Evolutionary conservation across 768 basidiomycete genomes (phyloP).

Genomic region (Xerocomellus chrysenteron): DNA sequence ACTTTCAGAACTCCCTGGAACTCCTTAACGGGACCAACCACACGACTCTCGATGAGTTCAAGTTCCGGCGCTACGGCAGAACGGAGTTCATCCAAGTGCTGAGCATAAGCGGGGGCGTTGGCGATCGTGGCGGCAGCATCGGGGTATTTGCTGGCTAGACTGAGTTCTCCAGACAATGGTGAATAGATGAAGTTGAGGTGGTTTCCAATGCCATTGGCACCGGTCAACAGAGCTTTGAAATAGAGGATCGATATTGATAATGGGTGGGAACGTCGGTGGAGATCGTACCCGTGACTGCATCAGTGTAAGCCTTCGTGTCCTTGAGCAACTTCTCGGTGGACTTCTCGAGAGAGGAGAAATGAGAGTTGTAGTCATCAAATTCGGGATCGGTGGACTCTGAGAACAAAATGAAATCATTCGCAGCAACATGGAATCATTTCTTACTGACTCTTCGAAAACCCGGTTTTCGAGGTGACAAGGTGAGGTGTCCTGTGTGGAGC

Average conservation of each 20-base stretch:
- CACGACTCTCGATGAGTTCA: constrained; percentile 87
- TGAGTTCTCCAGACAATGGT: constrained; percentile 73
- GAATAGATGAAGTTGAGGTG: constrained; percentile 66
- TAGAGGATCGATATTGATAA: constrained; percentile 1
- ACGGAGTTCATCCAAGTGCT: constrained; percentile 79
- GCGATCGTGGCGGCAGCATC: constrained; percentile 73
- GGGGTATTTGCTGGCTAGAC: constrained; percentile 76
- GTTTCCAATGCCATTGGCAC: constrained; percentile 59
- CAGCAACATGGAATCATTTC: neutral
- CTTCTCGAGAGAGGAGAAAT: constrained; percentile 74
- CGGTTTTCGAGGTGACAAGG: constrained; percentile 81
- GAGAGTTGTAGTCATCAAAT: constrained; percentile 82
- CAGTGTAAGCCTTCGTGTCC: constrained; percentile 85
- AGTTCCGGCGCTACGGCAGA: constrained; percentile 82
- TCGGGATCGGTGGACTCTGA: constrained; percentile 82
- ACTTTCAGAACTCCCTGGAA: constrained; percentile 81
- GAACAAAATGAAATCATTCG: constrained; percentile 3
- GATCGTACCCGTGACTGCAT: constrained; percentile 66
- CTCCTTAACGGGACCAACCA: constrained; percentile 86
- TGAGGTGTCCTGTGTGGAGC: constrained; percentile 74
- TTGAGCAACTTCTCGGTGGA: constrained; percentile 89
- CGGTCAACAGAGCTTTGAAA: constrained; percentile 58
- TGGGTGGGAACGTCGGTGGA: neutral
- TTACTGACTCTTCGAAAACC: constrained; percentile 86
- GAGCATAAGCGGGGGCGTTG: constrained; percentile 71